Evolutionary conservation across 2,329 filamentous ascomycete genomes (phyloP).

Genomic region (Dactylellina cionopaga): DNA sequence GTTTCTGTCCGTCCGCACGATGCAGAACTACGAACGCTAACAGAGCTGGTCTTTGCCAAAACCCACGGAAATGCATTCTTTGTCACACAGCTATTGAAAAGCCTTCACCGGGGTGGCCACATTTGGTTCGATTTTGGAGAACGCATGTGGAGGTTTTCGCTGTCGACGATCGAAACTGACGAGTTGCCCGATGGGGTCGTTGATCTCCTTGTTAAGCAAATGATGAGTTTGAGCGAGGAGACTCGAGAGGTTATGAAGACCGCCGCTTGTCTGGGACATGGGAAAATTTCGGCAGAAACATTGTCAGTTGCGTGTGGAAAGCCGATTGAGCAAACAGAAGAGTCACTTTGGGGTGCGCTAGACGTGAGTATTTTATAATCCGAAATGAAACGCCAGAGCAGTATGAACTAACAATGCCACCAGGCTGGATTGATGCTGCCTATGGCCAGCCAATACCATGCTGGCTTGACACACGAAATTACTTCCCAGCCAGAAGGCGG

Average conservation of each 20-base stretch:
- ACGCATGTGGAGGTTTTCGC: conserved; percentile 56
- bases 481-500: conserved; percentile 34
- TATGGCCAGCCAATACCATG: conserved; percentile 52
- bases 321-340: conserved; percentile 54
- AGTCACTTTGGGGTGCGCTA: conserved; percentile 56
- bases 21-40: conserved; percentile 56
- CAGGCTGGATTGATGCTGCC: conserved; percentile 56
- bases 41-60: conserved; percentile 57
- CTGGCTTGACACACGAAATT: conserved; percentile 38
- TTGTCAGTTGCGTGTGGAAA: conserved; percentile 56
- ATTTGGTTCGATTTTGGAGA: conserved; percentile 57
- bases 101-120: conserved; percentile 56
- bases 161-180: conserved; percentile 56
- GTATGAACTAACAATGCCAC: conserved; percentile 12
- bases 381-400: neutral
- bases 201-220: conserved; percentile 57
- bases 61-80: conserved; percentile 58
- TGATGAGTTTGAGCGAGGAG: conserved; percentile 56
- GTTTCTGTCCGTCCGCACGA: conserved; percentile 47
- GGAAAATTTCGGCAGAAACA: conserved; percentile 55
- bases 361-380: conserved; percentile 48
- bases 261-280: conserved; percentile 56
- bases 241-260: conserved; percentile 56
- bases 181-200: conserved; percentile 57
- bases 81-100: conserved; percentile 56